A percentile compares a stretch with the other conserved stretches of the same genome.
Evolutionary conservation across 2,329 filamentous ascomycete species (phyloP).

Genomic region (Hyphodiscus sp.): DNA sequence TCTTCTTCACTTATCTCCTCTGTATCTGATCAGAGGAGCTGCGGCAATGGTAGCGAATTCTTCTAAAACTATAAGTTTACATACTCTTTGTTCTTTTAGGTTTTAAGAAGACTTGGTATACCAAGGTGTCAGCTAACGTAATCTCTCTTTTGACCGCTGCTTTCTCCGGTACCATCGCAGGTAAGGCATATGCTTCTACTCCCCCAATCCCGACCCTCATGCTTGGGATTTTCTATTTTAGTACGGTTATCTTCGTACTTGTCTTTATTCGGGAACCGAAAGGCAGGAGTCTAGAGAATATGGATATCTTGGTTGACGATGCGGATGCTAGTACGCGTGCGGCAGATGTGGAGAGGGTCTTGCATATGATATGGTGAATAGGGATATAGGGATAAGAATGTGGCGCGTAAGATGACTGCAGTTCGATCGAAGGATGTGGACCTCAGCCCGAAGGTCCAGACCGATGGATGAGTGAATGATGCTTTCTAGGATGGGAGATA

Average conservation of each 20-base stretch:
- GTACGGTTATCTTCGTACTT: constrained; percentile 38
- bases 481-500: too few relatives aligned
- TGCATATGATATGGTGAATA: constrained; percentile 6
- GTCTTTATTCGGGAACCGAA: constrained; percentile 62
- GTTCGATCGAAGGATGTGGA: not conserved
- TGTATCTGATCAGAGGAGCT: too few relatives aligned
- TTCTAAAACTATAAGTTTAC: too few relatives aligned
- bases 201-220: constrained; percentile 29
- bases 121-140: constrained; percentile 30
- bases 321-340: constrained; percentile 4
- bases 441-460: too few relatives aligned
- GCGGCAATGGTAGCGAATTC: too few relatives aligned
- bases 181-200: not conserved
- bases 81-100: too few relatives aligned
- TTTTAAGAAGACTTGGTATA: too few relatives aligned
- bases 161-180: constrained; percentile 42
- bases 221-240: constrained; percentile 39
- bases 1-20: too few relatives aligned
- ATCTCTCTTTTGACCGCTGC: constrained; percentile 46
- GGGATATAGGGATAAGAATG: not conserved
- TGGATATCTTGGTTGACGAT: constrained; percentile 27
- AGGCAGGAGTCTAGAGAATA: constrained; percentile 58
- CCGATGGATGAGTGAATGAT: too few relatives aligned
- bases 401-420: not conserved
- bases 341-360: constrained; percentile 9